Percentiles rank a stretch among this genome's conserved stretches.
These are phyloP conservation scores for Umbellularia californica DNA, from an alignment of 164 flowering plant genomes.

Conservation along the genomic window DNA sequence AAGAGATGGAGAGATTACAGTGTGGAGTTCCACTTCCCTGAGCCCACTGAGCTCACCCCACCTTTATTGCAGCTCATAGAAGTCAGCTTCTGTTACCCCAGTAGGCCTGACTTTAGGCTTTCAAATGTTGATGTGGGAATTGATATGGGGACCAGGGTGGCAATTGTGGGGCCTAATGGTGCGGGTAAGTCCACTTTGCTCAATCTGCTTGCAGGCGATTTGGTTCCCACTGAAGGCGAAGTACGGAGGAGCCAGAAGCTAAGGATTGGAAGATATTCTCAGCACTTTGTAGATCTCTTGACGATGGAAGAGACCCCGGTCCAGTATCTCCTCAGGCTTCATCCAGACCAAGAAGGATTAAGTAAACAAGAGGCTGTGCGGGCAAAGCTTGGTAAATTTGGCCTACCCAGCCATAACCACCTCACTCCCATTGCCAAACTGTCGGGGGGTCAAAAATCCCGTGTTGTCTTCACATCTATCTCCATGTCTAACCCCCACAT, in stretches of 20 bases:
- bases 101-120: constrained; percentile 56
- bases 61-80: constrained; percentile 76
- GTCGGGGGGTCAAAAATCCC: constrained; percentile 77
- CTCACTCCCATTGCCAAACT: constrained; percentile 75
- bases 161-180: constrained; percentile 86
- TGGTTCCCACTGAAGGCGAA: constrained; percentile 70
- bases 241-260: constrained; percentile 76
- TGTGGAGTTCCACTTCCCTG: constrained; percentile 83
- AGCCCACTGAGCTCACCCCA: constrained; percentile 79
- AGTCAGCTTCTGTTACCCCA: constrained; percentile 73
- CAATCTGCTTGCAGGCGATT: constrained; percentile 81
- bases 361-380: constrained; percentile 87
- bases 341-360: constrained; percentile 77
- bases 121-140: constrained; percentile 76
- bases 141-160: constrained; percentile 87
- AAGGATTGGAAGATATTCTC: constrained; percentile 81
- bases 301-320: constrained; percentile 83
- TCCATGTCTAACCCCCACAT: constrained; percentile 84
- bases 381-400: constrained; percentile 81
- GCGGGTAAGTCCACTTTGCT: constrained; percentile 83
- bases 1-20: constrained; percentile 71
- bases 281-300: constrained; percentile 73
- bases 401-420: constrained; percentile 80
- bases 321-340: constrained; percentile 73
- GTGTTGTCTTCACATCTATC: constrained; percentile 81